Base-by-base conservation (phyloP, 148 eudicot species). In the Rheum nobile region DNA sequence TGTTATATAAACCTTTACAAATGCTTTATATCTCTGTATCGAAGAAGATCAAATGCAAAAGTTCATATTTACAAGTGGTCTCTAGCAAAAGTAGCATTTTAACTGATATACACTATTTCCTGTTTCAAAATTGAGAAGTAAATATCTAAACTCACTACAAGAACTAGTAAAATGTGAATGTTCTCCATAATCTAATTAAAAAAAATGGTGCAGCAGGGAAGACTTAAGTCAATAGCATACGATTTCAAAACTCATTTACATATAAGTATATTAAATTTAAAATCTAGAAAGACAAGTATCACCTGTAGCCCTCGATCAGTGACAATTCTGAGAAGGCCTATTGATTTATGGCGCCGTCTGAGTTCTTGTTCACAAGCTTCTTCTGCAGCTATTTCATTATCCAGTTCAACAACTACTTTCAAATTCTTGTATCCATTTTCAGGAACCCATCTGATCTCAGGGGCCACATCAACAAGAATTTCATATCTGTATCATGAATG, bases 301-400 rank as follows among this genome's bases (percentile, higher is more conserved):
- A 88, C 99, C 99, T 90, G 85, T 50, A 95, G 88, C 70, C 96
- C 94, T 92, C 99, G 83, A 78, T 90, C 96, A 69, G 87, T 79
- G 46, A 92, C 96, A 74, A 95, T 88, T 83, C 85, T 87, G 79
- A 95, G 73, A n/a, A 80, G 47, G 75, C 97, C 96, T 34, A 90
- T 83, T 73, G 88, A 71, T 79, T 92, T 95, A 81, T 88, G 86
- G 59, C 94, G 96, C 74, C 94, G 91, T 63, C 73, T 84, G 69
- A 95, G 80, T 83, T 95, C 99, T 77, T 83, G 82, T 77, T 92
- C 92, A 72, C 89, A 77, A 55, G 94, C 92, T 75, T 78, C 79
- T 70, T 84, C 85, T 71, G 97, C 99, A 83, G 87, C 81, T 82
- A 95, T 92, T 22, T 95, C 98, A 71, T 83, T 92, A 74, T 90